phyloP scores from a whole-genome alignment of 495 filamentous ascomycete genomes.

The Daldinia caldariorum region DNA sequence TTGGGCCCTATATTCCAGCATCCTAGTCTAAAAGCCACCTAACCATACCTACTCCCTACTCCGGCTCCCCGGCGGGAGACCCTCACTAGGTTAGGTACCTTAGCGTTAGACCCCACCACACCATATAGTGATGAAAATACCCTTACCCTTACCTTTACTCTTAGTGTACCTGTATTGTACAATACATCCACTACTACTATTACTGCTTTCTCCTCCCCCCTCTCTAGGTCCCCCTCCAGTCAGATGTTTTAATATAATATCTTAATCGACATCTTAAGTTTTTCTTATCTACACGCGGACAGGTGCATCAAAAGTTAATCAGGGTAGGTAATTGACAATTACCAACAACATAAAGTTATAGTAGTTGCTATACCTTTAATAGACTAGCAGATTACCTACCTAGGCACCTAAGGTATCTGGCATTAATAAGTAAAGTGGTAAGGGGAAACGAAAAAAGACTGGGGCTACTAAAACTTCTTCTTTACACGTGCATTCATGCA shows the following conservation, averaged over 20 bases:
- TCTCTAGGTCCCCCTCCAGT: background rate
- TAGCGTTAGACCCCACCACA: slow-evolving; percentile 13
- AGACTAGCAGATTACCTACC: too few relatives aligned
- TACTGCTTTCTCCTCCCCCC: background rate
- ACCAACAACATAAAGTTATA: slow-evolving; percentile 2
- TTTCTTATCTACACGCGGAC: background rate
- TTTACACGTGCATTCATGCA: slow-evolving; percentile 1
- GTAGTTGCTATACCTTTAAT: slow-evolving; percentile 7
- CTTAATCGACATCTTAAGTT: slow-evolving; percentile 13
- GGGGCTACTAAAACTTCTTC: slow-evolving; percentile 4
- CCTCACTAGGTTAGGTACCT: background rate
- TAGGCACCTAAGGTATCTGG: too few relatives aligned
- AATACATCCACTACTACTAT: too few relatives aligned
- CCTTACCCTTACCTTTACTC: slow-evolving; percentile 4
- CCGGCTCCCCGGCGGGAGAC: slow-evolving; percentile 7
- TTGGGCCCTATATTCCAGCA: background rate
- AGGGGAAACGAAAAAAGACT: background rate
- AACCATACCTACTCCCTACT: slow-evolving; percentile 15
- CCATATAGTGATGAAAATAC: slow-evolving; percentile 11
- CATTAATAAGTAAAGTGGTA: slow-evolving; percentile 6
- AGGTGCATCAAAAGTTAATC: background rate
- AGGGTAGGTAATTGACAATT: background rate
- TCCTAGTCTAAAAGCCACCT: slow-evolving; percentile 16
- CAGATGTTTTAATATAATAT: background rate
- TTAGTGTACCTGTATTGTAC: too few relatives aligned